Percentiles rank a stretch among this genome's conserved stretches.
phyloP scores from a whole-genome alignment of 345 rosid species.

The Gossypioides kirkii region DNA sequence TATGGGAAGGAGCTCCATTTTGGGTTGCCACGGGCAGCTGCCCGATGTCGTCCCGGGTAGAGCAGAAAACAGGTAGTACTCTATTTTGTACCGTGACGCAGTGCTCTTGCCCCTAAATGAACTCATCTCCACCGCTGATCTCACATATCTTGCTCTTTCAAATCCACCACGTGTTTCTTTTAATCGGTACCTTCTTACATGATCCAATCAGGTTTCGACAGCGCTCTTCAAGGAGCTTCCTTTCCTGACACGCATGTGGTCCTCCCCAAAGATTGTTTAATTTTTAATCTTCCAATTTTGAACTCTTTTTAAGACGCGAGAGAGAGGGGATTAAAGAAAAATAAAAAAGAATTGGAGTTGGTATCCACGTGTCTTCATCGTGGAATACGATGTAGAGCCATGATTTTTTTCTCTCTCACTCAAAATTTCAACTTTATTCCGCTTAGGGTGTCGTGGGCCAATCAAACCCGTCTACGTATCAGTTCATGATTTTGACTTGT shows the following conservation, averaged over 20 bases:
- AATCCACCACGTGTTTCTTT: slow-evolving; percentile 34
- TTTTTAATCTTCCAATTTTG: neutral
- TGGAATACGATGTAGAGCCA: neutral
- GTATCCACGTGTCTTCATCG: neutral
- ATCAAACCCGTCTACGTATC: neutral
- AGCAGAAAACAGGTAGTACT: neutral
- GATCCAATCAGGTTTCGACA: slow-evolving; percentile 36
- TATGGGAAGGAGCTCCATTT: neutral
- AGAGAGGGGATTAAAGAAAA: neutral
- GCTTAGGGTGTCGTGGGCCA: neutral
- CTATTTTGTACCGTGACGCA: neutral
- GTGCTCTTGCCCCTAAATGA: neutral
- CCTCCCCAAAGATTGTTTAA: slow-evolving; percentile 4
- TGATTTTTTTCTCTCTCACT: neutral
- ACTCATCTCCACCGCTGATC: slow-evolving; percentile 42
- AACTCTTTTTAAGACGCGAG: neutral
- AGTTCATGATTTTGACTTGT: neutral
- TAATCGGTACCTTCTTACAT: slow-evolving; percentile 22
- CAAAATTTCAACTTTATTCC: slow-evolving; percentile 4
- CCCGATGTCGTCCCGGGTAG: slow-evolving; percentile 34
- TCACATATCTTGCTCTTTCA: neutral
- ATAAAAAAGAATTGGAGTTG: neutral
- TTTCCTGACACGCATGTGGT: slow-evolving; percentile 55
- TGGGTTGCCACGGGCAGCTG: slow-evolving; percentile 26
- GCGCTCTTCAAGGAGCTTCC: slow-evolving; percentile 17